Evolutionary conservation across 1,139 yeast genomes (phyloP), one percentile per base, ranked within the genome.

Genomic region (Maudiozyma humilis): DNA sequence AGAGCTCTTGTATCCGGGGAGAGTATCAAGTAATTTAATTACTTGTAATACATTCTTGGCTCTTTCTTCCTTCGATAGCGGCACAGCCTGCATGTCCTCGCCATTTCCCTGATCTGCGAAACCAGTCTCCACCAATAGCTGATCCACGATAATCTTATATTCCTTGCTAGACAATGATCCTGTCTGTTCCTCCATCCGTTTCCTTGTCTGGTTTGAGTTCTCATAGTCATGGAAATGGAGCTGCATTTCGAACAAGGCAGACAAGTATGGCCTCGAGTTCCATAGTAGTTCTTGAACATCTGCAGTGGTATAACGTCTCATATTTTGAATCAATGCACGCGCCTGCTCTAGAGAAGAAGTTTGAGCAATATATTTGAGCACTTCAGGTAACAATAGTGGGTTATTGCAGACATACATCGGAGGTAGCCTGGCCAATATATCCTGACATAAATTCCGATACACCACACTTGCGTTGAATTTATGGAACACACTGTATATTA

Each of bases 141-240:
- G 52, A 6, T 48, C 32, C 3, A 54, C 44, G 3, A 59, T 49
- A 1, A 55, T 51, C 31, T 47, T 47, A 31, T 54, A 51, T 40
- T 55, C 51, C 13, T 50, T 51, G 18, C 48, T 43, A 2, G 58
- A 54, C 15, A 50, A 44, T 7, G 47, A 40, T 5, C 53, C 56
- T 37, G 47, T 49, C 16, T 38, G 41, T 2, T 48, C 50, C 2
- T 43, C 45, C 15, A 69, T 67, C 46, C 66, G 65, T 34, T 51
- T 51, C 10, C 68, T 44, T 3, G 72, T 64, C 41, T 63, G 65
- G 41, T 70, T 67, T 1, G 69, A 72, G 36, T 73, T 70, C 4
- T 56, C 56, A 17, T 65, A 60, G 36, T 73, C 73, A 4, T 67
- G 64, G 35, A 69, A 60, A 12, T 57, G 51, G 34, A 73, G 51